phyloP scores from a whole-genome alignment of 495 filamentous ascomycete genomes.

The Penicillium soppii region DNA sequence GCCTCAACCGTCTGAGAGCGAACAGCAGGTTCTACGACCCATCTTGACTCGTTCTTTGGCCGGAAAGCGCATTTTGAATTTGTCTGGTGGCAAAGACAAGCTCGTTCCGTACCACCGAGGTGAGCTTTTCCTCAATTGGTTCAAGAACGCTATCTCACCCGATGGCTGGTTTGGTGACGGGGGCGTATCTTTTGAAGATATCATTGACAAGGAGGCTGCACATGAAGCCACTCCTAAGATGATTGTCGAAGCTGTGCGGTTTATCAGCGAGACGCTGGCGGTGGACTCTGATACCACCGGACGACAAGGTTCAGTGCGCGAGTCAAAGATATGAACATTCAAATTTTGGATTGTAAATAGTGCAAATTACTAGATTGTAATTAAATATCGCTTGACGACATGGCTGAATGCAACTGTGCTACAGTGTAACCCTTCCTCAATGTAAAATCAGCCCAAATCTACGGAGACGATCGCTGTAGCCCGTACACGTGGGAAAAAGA shows the following conservation, averaged over 20 bases:
- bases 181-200: conserved; percentile 64
- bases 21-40: conserved; percentile 40
- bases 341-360: not conserved
- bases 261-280: conserved; percentile 54
- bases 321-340: conserved; percentile 37
- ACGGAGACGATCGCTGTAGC: not conserved
- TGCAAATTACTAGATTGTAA: not conserved
- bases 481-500: not conserved
- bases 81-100: conserved; percentile 77
- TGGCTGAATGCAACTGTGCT: not conserved
- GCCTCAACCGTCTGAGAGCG: conserved; percentile 45
- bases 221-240: conserved; percentile 75
- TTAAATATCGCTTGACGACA: not conserved
- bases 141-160: conserved; percentile 58
- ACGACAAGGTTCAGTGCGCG: conserved; percentile 36
- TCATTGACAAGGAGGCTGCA: conserved; percentile 67
- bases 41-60: conserved; percentile 50
- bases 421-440: no score
- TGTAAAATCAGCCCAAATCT: no score
- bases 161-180: conserved; percentile 59
- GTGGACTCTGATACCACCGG: conserved; percentile 11
- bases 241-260: conserved; percentile 66
- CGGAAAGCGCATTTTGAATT: conserved; percentile 74
- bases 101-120: conserved; percentile 76
- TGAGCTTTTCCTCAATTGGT: conserved; percentile 67